Conservation (phyloP, 331 rosid genomes). For the Phaseolus coccineus region DNA sequence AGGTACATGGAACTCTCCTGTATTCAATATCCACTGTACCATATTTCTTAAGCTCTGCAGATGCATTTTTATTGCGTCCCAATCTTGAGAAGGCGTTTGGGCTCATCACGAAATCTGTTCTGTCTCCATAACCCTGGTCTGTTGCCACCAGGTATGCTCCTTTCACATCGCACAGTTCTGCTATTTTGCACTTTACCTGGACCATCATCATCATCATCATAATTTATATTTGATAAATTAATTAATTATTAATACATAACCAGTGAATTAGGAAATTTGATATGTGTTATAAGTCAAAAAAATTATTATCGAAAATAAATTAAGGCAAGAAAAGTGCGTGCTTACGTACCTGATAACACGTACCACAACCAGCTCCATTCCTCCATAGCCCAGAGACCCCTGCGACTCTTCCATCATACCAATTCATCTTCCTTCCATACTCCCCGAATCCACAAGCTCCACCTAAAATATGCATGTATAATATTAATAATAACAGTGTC, state of each 20-base stretch:
- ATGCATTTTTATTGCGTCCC: neutral
- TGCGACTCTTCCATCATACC: neutral
- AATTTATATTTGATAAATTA: neutral
- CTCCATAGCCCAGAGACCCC: neutral
- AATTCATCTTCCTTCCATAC: neutral
- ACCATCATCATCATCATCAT: neutral
- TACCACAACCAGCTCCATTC: neutral
- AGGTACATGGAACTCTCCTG: neutral
- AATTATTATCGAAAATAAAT: neutral
- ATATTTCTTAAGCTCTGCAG: neutral
- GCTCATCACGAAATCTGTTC: neutral
- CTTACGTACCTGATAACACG: neutral
- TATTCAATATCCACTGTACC: neutral
- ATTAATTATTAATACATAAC: neutral
- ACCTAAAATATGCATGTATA: neutral
- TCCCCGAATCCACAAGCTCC: conserved; percentile 3
- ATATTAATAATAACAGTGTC: neutral
- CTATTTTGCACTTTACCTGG: neutral
- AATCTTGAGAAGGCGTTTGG: neutral
- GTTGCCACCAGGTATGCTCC: neutral
- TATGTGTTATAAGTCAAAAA: neutral
- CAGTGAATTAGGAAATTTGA: too few species aligned
- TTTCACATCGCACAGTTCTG: neutral
- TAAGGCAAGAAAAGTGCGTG: neutral
- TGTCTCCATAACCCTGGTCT: neutral